Base-by-base conservation (phyloP, 2,329 filamentous ascomycete species). In the Clonostachys sp. region DNA sequence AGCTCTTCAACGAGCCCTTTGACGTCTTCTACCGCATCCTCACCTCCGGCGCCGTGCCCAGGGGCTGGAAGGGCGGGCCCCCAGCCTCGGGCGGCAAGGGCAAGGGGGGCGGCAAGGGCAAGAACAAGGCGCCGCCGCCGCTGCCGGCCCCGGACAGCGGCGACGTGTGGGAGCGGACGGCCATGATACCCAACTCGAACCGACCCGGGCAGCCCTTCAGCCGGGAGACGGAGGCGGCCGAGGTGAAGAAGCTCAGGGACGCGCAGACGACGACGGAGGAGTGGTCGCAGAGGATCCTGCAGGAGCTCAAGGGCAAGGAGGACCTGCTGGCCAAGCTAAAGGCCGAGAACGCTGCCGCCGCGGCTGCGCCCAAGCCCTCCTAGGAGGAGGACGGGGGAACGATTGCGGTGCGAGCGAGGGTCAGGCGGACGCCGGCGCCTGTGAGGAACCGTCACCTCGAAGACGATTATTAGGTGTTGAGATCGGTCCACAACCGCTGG, bases 1-100 rank as follows among this genome's bases (percentile, higher is more conserved):
- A 97, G 54, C 80, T 97, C 44, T 99, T 99, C 77, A 97, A 96
- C 70, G 94, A 99, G 67, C 94, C 94, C 0, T 94, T 91, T 57
- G 89, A 96, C 66, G 82, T 87, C 42, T 92, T 99, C 61, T 96
- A 89, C 68, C 89, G 95, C 52, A 75, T 89, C 30, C 75, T 99
- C 51, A 97, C 91, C 3, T 77, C 79, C 6, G 89, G 89, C 51
- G 81, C 84, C 24, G 81, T 76, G 6, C 73, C 75, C 45, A 73
- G 71, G 53, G 68, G 67, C 53, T 73, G 65, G 60, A 60, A 65
- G 53, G 52, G 63, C 43, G 42, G 57, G 45, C 44, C 51, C 36
- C 48, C 51, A 9, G 50, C 49, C 61, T 59, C 61, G 45, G 77
- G 77, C 47, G 80, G 79, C 40, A 82, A 80, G 55, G 80, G 79